phyloP scores from a whole-genome alignment of 1,284 basidiomycete genomes.

The Pascua sp. region DNA sequence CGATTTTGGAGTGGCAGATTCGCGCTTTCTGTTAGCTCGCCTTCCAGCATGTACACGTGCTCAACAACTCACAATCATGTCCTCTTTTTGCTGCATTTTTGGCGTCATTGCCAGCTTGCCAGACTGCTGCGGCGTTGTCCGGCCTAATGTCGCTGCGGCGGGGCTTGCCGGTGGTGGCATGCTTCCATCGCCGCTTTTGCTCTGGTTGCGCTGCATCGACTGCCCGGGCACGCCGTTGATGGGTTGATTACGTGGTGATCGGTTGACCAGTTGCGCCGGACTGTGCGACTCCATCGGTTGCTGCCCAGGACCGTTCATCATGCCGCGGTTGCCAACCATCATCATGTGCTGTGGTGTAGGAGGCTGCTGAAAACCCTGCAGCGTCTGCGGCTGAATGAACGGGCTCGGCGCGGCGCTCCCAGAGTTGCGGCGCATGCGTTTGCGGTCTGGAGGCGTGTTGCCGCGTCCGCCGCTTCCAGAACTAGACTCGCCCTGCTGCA shows the following conservation, averaged over 20 bases:
- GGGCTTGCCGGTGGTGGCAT: slow-evolving; percentile 45
- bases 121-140: slow-evolving; percentile 31
- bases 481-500: slow-evolving; percentile 14
- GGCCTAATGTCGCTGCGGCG: slow-evolving; percentile 18
- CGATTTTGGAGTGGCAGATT: slow-evolving; percentile 41
- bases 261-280: slow-evolving; percentile 10
- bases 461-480: slow-evolving; percentile 9
- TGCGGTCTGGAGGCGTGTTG: slow-evolving; percentile 39
- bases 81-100: slow-evolving; percentile 27
- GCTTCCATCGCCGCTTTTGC: slow-evolving; percentile 32
- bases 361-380: slow-evolving; percentile 15
- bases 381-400: slow-evolving; percentile 26
- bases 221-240: slow-evolving; percentile 17
- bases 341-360: slow-evolving; percentile 6
- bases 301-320: slow-evolving; percentile 6
- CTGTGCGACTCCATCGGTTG: slow-evolving; percentile 11
- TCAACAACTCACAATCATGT: slow-evolving; percentile 1
- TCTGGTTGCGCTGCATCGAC: slow-evolving; percentile 37
- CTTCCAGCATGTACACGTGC: too few relatives aligned
- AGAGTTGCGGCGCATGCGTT: slow-evolving; percentile 38
- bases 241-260: slow-evolving; percentile 14
- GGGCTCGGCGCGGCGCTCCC: slow-evolving; percentile 34
- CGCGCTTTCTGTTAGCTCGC: slow-evolving; percentile 18
- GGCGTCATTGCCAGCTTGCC: slow-evolving; percentile 15
- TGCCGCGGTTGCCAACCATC: slow-evolving; percentile 14